Conservation (phyloP, 495 filamentous ascomycete genomes). For the Aspergillus sclerotioniger region DNA sequence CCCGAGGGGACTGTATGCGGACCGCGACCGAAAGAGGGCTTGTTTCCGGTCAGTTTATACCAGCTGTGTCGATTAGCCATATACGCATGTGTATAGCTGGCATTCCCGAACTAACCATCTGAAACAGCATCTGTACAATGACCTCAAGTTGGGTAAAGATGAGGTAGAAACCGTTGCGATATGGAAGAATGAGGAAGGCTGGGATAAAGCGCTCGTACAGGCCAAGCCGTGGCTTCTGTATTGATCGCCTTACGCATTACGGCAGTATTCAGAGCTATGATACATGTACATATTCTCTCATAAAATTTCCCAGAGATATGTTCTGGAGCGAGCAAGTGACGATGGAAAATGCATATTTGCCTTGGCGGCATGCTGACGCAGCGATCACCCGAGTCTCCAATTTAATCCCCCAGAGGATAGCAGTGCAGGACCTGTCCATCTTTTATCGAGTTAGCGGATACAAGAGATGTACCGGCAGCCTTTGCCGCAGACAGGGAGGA, state of each 20-base stretch:
- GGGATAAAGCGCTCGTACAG: conserved; percentile 40
- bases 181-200: conserved; percentile 46
- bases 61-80: too few relatives aligned
- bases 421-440: conserved; percentile 55
- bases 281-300: conserved; percentile 7
- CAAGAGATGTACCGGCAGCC: not conserved
- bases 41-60: conserved; percentile 41
- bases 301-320: not conserved
- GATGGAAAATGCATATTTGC: too few relatives aligned
- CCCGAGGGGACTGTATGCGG: conserved; percentile 42
- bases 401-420: conserved; percentile 44
- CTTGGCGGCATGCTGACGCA: not conserved
- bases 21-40: conserved; percentile 40
- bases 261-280: conserved; percentile 8
- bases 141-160: conserved; percentile 40
- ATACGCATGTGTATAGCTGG: not conserved
- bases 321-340: not conserved
- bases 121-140: conserved; percentile 45
- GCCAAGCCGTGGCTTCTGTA: conserved; percentile 43
- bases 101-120: conserved; percentile 3
- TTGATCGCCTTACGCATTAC: conserved; percentile 13
- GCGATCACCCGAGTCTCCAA: not conserved
- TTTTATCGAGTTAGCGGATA: conserved; percentile 12
- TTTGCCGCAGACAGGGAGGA: not conserved
- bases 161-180: conserved; percentile 45